phyloP scores from a whole-genome alignment of 1,284 basidiomycete species.

The Cystobasidium slooffiae region DNA sequence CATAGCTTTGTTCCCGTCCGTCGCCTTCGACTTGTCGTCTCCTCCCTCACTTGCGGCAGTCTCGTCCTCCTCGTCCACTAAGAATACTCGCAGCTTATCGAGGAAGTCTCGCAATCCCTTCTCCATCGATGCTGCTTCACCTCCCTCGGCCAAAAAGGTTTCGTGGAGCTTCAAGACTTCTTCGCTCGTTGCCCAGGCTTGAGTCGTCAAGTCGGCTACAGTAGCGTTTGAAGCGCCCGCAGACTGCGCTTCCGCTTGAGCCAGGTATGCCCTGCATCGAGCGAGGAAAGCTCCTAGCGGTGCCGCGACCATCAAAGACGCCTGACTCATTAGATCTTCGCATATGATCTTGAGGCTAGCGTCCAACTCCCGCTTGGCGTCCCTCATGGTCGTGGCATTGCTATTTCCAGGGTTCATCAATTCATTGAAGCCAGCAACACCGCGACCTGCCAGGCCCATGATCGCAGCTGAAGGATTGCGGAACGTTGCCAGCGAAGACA shows the following conservation, averaged over 20 bases:
- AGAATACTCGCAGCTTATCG: conserved; percentile 64
- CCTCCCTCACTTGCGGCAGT: background rate
- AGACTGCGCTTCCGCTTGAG: conserved; percentile 48
- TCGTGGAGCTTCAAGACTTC: conserved; percentile 53
- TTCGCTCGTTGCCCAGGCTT: conserved; percentile 60
- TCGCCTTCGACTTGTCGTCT: background rate
- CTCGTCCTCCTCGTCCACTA: conserved; percentile 66
- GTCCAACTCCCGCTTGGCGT: conserved; percentile 73
- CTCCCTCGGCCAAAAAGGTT: conserved; percentile 45
- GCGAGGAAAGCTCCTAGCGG: conserved; percentile 68
- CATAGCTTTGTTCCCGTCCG: conserved; percentile 64
- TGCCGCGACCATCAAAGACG: conserved; percentile 62
- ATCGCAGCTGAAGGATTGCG: conserved; percentile 39
- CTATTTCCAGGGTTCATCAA: background rate
- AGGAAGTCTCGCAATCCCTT: conserved; percentile 36
- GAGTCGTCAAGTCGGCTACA: conserved; percentile 42
- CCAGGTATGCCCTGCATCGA: conserved; percentile 59
- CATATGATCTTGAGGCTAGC: conserved; percentile 77
- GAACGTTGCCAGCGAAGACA: conserved; percentile 6
- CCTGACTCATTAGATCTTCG: conserved; percentile 75
- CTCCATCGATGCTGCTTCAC: conserved; percentile 34
- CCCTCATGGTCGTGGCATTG: conserved; percentile 50
- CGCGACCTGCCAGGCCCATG: conserved; percentile 46
- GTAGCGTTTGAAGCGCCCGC: background rate
- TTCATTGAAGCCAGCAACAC: conserved; percentile 50